phyloP scores from a whole-genome alignment of 108 stramenopile species.

The Chaetoceros muelleri region DNA sequence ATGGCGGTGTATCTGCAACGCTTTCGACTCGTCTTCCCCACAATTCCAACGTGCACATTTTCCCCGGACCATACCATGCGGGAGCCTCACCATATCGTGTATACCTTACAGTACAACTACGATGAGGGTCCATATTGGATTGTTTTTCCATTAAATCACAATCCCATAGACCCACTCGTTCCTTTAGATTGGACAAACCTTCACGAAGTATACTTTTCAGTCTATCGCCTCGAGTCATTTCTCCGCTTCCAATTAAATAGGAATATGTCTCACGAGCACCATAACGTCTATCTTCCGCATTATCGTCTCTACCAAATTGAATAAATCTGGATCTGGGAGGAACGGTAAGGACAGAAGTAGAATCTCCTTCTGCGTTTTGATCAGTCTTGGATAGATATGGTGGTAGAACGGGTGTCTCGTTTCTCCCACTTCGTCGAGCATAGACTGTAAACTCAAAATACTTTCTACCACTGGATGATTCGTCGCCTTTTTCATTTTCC shows the following conservation, averaged over 20 bases:
- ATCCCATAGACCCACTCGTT: slow-evolving; percentile 1
- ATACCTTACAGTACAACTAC: slow-evolving; percentile 35
- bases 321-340: slow-evolving; percentile 42
- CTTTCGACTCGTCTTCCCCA: slow-evolving; percentile 21
- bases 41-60: slow-evolving; percentile 65
- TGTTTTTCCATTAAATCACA: background rate
- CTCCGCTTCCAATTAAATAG: slow-evolving; percentile 11
- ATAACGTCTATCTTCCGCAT: slow-evolving; percentile 12
- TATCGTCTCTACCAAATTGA: slow-evolving; percentile 44
- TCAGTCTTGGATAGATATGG: background rate
- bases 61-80: slow-evolving; percentile 66
- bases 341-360: slow-evolving; percentile 21
- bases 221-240: background rate
- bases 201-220: background rate
- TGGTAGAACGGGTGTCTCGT: slow-evolving; percentile 23
- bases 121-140: background rate
- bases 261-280: slow-evolving; percentile 68
- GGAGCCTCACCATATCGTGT: slow-evolving; percentile 81
- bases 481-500: slow-evolving; percentile 11
- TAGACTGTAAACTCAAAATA: slow-evolving; percentile 43
- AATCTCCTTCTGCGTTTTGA: slow-evolving; percentile 6
- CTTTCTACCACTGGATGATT: background rate
- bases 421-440: slow-evolving; percentile 17
- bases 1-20: background rate
- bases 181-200: background rate